Percentiles rank a stretch among this genome's conserved stretches.
These are phyloP conservation scores for Ophiostoma ips DNA, from an alignment of 2,329 filamentous ascomycete genomes.

Conservation along the genomic window DNA sequence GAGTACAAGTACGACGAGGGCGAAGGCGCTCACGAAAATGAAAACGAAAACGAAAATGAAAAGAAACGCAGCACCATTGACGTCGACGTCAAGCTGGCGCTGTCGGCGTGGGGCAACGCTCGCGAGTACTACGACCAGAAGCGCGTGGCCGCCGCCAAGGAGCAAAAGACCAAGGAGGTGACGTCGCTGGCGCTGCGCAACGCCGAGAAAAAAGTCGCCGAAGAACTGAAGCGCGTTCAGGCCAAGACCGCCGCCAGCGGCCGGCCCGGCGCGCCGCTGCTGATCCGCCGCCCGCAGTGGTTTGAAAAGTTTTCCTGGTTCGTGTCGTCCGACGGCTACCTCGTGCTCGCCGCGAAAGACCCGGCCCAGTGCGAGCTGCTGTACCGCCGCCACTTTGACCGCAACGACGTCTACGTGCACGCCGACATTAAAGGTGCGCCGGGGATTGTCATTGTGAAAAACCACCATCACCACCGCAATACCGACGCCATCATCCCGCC, in stretches of 20 bases:
- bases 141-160: slow-evolving; percentile 69
- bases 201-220: slow-evolving; percentile 74
- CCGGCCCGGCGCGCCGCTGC: slow-evolving; percentile 63
- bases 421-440: slow-evolving; percentile 77
- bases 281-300: slow-evolving; percentile 75
- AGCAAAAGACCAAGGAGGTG: slow-evolving; percentile 72
- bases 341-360: slow-evolving; percentile 82
- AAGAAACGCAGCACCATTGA: slow-evolving; percentile 33
- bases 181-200: slow-evolving; percentile 75
- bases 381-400: slow-evolving; percentile 75
- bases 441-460: slow-evolving; percentile 71
- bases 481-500: slow-evolving; percentile 82
- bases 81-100: slow-evolving; percentile 71
- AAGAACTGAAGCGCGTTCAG: slow-evolving; percentile 72
- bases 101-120: slow-evolving; percentile 81
- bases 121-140: slow-evolving; percentile 85
- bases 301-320: slow-evolving; percentile 98
- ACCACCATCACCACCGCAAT: slow-evolving; percentile 47
- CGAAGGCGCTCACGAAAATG: slow-evolving; percentile 36
- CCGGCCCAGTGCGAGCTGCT: slow-evolving; percentile 79
- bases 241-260: slow-evolving; percentile 65
- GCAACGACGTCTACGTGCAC: slow-evolving; percentile 84
- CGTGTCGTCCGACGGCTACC: slow-evolving; percentile 85
- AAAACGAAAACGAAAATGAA: slow-evolving; percentile 21
- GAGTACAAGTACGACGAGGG: slow-evolving; percentile 28